phyloP scores from a whole-genome alignment of 129 eudicot species.

The Solidago caesia region DNA sequence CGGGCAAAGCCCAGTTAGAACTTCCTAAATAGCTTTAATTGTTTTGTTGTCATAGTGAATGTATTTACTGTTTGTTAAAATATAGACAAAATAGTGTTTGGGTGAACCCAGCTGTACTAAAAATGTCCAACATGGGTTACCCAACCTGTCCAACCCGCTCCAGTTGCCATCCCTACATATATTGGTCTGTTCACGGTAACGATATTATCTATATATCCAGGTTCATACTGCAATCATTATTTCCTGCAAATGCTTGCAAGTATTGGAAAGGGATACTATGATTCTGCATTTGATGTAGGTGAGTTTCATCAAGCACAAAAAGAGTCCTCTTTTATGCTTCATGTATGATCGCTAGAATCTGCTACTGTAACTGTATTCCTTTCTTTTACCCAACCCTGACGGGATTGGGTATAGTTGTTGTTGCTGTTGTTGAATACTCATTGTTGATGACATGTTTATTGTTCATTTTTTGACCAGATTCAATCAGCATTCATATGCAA shows the following conservation, averaged over 20 bases:
- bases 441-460: not conserved
- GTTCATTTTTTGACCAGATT: constrained; percentile 43
- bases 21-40: not conserved
- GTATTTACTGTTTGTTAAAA: not conserved
- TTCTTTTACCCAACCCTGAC: no score
- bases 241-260: constrained; percentile 85
- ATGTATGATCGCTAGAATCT: not conserved
- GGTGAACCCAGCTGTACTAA: not conserved
- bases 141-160: not conserved
- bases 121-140: not conserved
- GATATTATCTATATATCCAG: constrained; percentile 30
- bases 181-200: not conserved
- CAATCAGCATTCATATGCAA: constrained; percentile 54
- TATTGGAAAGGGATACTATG: constrained; percentile 79
- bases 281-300: constrained; percentile 78
- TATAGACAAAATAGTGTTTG: not conserved
- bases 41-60: not conserved
- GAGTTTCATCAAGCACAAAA: constrained; percentile 27
- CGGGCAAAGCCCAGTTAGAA: not conserved
- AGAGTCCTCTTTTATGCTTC: not conserved
- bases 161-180: not conserved
- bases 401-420: no score
- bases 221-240: constrained; percentile 90
- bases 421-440: not conserved
- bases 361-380: no score